Evolutionary conservation across 306 rosid species (phyloP), one percentile per base, ranked within the genome.

Genomic region (Argentina anserina): DNA sequence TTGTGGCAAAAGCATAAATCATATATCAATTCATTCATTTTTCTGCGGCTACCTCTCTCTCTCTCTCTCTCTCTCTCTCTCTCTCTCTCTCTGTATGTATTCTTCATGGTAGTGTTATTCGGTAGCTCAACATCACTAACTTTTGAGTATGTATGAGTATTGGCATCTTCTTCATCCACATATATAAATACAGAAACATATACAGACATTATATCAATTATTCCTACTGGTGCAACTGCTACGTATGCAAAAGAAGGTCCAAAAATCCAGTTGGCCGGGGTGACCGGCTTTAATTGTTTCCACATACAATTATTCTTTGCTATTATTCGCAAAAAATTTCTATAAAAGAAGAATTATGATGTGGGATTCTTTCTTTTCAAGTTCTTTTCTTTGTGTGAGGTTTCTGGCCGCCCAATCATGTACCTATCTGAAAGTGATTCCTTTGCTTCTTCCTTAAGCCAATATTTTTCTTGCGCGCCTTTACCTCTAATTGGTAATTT

Each of bases 401-500:
- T 58, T 76, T 81, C 9, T 79, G 78, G 79, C 85, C 78, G 79
- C 85, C 81, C 89, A 81, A 65, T 82, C 85, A 72, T 52, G 63
- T 79, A 59, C 68, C 69, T 73, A 56, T 46, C 70, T 62, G 70
- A 81, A 87, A 91, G 79, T 67, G 87, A 84, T 84, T 85, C 86
- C 80, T 62, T 87, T 89, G 91, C 91, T 91, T 89, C 92, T 85
- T 81, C 81, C 91, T 86, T 84, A 87, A 86, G 96, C 92, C 91
- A 91, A 74, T 86, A 34, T 76, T 75, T 84, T 78, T 63, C 81
- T 58, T 58, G 17, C 20, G 15, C 34, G 61, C 34, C 71, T 80
- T 84, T 67, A 31, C 91, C 84, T 75, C 84, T 75, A 78, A 80
- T 86, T 81, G 47, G 83, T 61, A 75, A 78, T 50, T 43, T 79